Percentiles rank a stretch among this genome's conserved stretches.
Conservation (phyloP, 441 rosid species). For the Adansonia grandidieri region DNA sequence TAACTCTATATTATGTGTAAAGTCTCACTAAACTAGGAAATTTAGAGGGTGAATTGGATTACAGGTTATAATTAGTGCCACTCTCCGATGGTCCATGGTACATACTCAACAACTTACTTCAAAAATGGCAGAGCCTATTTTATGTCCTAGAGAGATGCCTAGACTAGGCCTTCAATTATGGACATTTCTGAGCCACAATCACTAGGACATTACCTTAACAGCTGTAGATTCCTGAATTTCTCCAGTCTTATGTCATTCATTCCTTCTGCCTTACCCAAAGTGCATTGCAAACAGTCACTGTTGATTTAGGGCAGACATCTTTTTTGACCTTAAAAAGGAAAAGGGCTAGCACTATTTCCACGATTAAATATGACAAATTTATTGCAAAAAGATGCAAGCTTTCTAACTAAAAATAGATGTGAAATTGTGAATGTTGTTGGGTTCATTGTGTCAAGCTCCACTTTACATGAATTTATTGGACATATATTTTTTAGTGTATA, state of each 20-base stretch:
- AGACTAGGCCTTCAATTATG: neutral
- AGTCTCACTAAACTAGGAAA: conserved; percentile 17
- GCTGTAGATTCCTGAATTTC: conserved; percentile 1
- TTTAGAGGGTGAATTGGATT: neutral
- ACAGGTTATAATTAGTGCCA: neutral
- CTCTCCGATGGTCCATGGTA: neutral
- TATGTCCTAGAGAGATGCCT: neutral
- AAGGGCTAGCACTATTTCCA: neutral
- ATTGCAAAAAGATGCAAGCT: neutral
- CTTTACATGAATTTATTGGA: neutral
- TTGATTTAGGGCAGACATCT: neutral
- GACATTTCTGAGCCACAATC: conserved; percentile 21
- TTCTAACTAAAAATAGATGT: neutral
- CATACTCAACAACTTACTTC: neutral
- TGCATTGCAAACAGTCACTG: conserved; percentile 12
- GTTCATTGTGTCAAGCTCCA: conserved; percentile 11
- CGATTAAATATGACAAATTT: conserved; percentile 3
- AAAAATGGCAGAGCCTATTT: neutral
- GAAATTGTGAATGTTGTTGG: neutral
- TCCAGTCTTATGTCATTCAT: neutral
- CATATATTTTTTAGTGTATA: neutral
- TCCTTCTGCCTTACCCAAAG: conserved; percentile 11
- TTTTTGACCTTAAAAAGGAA: neutral
- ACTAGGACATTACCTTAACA: neutral
- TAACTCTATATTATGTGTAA: neutral